Conservation (phyloP, 805 yeast species). For the Sugiyamaella mastotermitis region DNA sequence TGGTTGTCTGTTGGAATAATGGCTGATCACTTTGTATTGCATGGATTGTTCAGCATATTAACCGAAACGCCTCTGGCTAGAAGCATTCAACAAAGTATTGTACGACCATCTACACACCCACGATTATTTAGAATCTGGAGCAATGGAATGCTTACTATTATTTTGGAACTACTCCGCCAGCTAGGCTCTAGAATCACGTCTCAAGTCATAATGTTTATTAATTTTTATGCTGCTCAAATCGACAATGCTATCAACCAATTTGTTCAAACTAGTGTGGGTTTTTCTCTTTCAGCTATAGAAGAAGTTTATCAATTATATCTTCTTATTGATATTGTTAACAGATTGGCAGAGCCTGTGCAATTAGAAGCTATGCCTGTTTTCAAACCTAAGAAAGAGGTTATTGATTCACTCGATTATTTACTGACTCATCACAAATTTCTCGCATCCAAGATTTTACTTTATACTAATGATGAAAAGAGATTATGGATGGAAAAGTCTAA, state of each 20-base stretch:
- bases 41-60: slow-evolving; percentile 62
- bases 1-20: slow-evolving; percentile 53
- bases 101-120: slow-evolving; percentile 46
- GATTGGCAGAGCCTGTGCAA: slow-evolving; percentile 48
- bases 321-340: slow-evolving; percentile 51
- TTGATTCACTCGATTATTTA: slow-evolving; percentile 59
- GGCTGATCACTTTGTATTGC: slow-evolving; percentile 58
- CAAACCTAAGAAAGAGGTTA: slow-evolving; percentile 45
- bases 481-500: slow-evolving; percentile 39
- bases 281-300: slow-evolving; percentile 45
- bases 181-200: slow-evolving; percentile 61
- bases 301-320: slow-evolving; percentile 67
- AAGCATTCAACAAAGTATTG: slow-evolving; percentile 58
- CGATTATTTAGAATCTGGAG: slow-evolving; percentile 76
- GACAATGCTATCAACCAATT: slow-evolving; percentile 59
- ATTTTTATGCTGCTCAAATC: slow-evolving; percentile 61
- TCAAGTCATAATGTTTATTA: slow-evolving; percentile 57
- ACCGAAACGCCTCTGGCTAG: slow-evolving; percentile 70
- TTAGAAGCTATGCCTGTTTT: slow-evolving; percentile 21
- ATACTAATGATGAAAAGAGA: slow-evolving; percentile 59
- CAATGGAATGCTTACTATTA: slow-evolving; percentile 69
- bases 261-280: slow-evolving; percentile 48
- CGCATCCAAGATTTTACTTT: slow-evolving; percentile 59
- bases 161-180: slow-evolving; percentile 51
- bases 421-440: slow-evolving; percentile 83